phyloP scores from a whole-genome alignment of 129 eudicot genomes.

The Oenanthe sinensis region DNA sequence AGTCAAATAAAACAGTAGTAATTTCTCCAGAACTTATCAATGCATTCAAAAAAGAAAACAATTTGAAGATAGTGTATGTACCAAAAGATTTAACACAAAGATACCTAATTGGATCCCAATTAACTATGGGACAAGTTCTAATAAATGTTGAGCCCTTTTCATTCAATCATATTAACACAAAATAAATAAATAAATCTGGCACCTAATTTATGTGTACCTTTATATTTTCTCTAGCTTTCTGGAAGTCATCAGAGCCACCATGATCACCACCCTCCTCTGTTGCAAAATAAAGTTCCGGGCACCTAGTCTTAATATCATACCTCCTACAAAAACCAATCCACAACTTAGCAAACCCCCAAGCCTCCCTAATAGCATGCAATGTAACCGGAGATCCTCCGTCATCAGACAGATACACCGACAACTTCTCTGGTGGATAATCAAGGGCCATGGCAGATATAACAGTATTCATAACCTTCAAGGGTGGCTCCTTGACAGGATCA shows the following conservation, averaged over 20 bases:
- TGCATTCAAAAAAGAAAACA: neutral
- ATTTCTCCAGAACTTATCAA: neutral
- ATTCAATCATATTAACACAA: too few relatives aligned
- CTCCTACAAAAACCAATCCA: slow-evolving; percentile 16
- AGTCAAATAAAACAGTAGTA: neutral
- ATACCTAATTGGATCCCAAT: neutral
- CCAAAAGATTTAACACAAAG: neutral
- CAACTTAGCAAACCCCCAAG: slow-evolving; percentile 5
- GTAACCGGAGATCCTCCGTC: slow-evolving; percentile 14
- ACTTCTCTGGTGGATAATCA: slow-evolving; percentile 14
- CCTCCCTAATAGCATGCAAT: slow-evolving; percentile 1
- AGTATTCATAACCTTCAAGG: slow-evolving; percentile 13
- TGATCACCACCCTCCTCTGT: neutral
- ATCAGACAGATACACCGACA: slow-evolving; percentile 14
- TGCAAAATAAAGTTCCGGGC: slow-evolving; percentile 14
- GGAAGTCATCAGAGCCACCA: neutral
- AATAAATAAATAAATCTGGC: too few relatives aligned
- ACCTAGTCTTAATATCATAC: neutral
- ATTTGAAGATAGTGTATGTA: neutral
- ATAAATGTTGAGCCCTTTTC: too few relatives aligned
- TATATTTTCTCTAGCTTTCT: neutral
- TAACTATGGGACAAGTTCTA: neutral
- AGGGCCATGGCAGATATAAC: slow-evolving; percentile 16
- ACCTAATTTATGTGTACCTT: too few relatives aligned
- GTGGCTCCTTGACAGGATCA: slow-evolving; percentile 15